Evolutionary conservation across 1,284 basidiomycete genomes (phyloP).

Genomic region (Papiliotrema laurentii): DNA sequence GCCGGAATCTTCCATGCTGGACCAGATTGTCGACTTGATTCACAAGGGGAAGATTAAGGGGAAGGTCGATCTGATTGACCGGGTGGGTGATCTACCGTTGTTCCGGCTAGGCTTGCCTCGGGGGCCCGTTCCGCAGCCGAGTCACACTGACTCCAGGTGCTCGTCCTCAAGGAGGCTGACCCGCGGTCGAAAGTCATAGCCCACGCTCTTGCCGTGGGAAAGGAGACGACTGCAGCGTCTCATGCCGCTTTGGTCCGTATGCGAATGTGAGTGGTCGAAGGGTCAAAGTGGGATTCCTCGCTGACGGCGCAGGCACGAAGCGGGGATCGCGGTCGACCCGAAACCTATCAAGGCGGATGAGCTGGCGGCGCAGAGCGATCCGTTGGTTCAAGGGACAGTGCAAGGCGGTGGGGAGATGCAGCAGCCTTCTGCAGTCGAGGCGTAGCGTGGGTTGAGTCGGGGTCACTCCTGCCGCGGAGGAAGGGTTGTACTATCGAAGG

Average conservation of each 20-base stretch:
- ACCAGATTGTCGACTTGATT: slow-evolving; percentile 27
- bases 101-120: background rate
- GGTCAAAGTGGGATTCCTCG: background rate
- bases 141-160: slow-evolving; percentile 13
- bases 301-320: slow-evolving; percentile 25
- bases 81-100: slow-evolving; percentile 23
- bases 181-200: slow-evolving; percentile 27
- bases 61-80: slow-evolving; percentile 41
- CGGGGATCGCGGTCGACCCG: slow-evolving; percentile 31
- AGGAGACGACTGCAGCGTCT: slow-evolving; percentile 15
- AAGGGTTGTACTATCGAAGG: too few relatives aligned
- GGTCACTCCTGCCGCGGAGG: too few relatives aligned
- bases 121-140: background rate
- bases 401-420: background rate
- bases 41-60: slow-evolving; percentile 22
- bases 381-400: background rate
- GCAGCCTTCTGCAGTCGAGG: too few relatives aligned
- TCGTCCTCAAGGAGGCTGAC: slow-evolving; percentile 22
- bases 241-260: slow-evolving; percentile 29
- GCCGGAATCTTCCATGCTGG: slow-evolving; percentile 18
- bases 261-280: slow-evolving; percentile 26
- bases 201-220: too few relatives aligned
- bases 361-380: background rate
- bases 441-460: too few relatives aligned
- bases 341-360: background rate